Evolutionary conservation across 1,284 basidiomycete species (phyloP).

Genomic region (Hymenochaete sp.): DNA sequence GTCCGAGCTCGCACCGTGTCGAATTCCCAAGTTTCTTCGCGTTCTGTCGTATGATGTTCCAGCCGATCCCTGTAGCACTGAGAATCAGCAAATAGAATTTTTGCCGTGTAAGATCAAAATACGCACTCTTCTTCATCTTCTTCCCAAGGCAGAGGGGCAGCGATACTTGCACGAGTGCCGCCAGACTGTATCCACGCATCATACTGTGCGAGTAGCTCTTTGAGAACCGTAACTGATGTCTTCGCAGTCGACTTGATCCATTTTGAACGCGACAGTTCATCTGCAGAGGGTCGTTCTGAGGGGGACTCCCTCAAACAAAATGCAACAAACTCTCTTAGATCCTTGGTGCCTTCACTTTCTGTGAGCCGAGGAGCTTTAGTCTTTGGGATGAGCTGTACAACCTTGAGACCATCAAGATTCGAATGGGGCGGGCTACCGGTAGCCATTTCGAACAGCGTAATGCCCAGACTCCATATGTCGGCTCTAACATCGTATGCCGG

Average conservation of each 20-base stretch:
- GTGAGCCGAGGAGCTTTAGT: constrained; percentile 75
- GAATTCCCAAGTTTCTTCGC: constrained; percentile 66
- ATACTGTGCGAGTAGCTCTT: constrained; percentile 76
- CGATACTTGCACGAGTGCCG: constrained; percentile 74
- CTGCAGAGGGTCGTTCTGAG: constrained; percentile 74
- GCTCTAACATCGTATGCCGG: constrained; percentile 91
- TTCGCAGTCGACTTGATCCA: constrained; percentile 84
- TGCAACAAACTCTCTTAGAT: constrained; percentile 86
- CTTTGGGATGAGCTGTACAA: constrained; percentile 86
- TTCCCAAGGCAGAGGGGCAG: constrained; percentile 65
- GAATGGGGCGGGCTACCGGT: constrained; percentile 90
- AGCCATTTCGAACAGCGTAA: constrained; percentile 91
- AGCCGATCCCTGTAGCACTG: constrained; percentile 2
- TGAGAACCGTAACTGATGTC: constrained; percentile 62
- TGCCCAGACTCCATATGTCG: constrained; percentile 95
- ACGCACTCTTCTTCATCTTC: constrained; percentile 49
- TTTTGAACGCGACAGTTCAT: constrained; percentile 84
- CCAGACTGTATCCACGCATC: constrained; percentile 72
- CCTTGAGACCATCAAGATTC: constrained; percentile 76
- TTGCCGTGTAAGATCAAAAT: neutral
- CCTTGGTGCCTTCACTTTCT: constrained; percentile 73
- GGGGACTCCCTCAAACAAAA: constrained; percentile 83
- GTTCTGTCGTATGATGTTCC: constrained; percentile 26
- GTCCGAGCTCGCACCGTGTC: constrained; percentile 57
- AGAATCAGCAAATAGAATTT: neutral